These are phyloP conservation scores for Glycine tomentella DNA, from an alignment of 306 rosid genomes.

Conservation along the genomic window DNA sequence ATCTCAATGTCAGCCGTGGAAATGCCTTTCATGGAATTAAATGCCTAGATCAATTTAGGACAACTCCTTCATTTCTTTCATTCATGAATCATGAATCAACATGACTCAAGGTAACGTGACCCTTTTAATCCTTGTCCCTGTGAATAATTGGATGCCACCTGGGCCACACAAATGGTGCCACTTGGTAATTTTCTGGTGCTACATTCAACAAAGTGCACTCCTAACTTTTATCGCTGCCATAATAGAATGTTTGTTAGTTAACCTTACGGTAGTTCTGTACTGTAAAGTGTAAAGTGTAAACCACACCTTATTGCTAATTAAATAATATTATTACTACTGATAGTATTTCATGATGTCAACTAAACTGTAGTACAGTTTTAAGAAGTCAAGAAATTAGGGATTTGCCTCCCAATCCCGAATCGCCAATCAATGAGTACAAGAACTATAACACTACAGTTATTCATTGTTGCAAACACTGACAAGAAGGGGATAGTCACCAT, in stretches of 20 bases:
- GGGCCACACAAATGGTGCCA: neutral
- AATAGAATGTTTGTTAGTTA: slow-evolving; percentile 16
- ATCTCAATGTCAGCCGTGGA: slow-evolving; percentile 10
- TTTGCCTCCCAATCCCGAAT: no score
- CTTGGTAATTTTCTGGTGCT: neutral
- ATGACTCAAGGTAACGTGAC: no score
- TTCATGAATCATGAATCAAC: neutral
- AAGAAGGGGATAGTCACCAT: no score
- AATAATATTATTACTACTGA: no score
- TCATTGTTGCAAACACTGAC: no score
- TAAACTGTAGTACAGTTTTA: no score
- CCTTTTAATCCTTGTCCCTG: no score
- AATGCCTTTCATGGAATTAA: slow-evolving; percentile 37
- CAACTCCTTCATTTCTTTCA: slow-evolving; percentile 24
- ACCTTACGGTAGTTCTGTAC: slow-evolving; percentile 1
- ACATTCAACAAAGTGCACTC: neutral
- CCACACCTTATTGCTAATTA: no score
- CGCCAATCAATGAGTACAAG: no score
- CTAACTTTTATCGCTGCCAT: neutral
- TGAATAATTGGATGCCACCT: slow-evolving; percentile 33
- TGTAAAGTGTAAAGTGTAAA: neutral
- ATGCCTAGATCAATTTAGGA: neutral
- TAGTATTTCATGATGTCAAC: no score
- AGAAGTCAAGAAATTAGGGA: no score
- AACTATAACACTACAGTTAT: no score